Evolutionary conservation across 768 basidiomycete species (phyloP), one percentile per base, ranked within the genome.

Genomic region (Kwoniella sp.): DNA sequence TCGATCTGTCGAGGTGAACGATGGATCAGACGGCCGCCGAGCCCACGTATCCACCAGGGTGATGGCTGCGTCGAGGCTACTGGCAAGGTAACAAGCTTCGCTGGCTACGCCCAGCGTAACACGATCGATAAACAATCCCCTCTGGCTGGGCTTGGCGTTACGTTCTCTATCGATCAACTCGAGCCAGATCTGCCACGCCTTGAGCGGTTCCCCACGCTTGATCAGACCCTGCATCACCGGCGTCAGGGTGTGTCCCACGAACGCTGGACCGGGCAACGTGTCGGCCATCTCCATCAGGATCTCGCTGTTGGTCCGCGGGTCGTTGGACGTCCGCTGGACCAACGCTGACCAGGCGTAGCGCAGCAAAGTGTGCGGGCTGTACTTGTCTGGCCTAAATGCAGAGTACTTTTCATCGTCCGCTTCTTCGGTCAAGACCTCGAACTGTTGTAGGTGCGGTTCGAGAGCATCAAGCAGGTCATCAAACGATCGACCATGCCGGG

Each of bases 11-110:
- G 14, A 15, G 38, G 29, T 3, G 25, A 45, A 17, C 12, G 15
- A 5, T 1, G n/a, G 22, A 25, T 25, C 29, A 31, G 34, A 50
- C 14, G 56, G 42, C 41, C 56, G 38, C 4, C 33, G 28, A 3
- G 60, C 66, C 60, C 57, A 60, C 2, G 39, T 31, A 48, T 68
- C 66, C n/a, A 68, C 60, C 20, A 68, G 40, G 9, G 45, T 19
- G 1, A 68, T 38, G 10, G 63, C 53, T 4, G 55, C 50, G 17
- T 57, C 46, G 2, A 63, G 43, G 19, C 53, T 41, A 38, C 23
- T 27, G 0, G 52, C 45, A 8, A 36, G 15, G 8, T 43, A 36
- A 33, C 49, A 56, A 14, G 50, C 52, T 25, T 59, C 55, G 4
- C 60, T 56, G 9, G 47, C 58, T 1, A 58, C 60, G 5, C 40